A percentile compares a stretch with the other conserved stretches of the same genome.
Evolutionary conservation across 2,329 filamentous ascomycete genomes (phyloP).

Genomic region (Phyllosticta capitalensis): DNA sequence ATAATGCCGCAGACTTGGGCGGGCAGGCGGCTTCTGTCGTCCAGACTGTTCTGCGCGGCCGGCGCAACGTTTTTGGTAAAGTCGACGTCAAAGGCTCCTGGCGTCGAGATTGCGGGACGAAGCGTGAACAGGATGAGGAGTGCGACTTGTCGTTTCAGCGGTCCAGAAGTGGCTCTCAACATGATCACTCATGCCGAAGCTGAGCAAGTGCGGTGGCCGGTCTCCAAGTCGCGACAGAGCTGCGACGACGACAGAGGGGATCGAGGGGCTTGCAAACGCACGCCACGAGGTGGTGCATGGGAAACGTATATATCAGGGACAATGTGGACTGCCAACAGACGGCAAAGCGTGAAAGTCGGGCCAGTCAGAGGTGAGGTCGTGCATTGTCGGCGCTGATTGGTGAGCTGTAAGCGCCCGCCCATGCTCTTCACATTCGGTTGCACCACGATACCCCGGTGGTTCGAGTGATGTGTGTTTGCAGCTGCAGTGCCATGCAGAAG

Average conservation of each 20-base stretch:
- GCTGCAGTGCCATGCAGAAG: neutral
- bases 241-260: slow-evolving; percentile 5
- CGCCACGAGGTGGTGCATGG: slow-evolving; percentile 7
- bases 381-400: slow-evolving; percentile 4
- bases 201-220: neutral
- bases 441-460: slow-evolving; percentile 2
- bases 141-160: slow-evolving; percentile 3
- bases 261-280: neutral
- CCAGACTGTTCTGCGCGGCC: slow-evolving; percentile 20
- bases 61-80: slow-evolving; percentile 21
- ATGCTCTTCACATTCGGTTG: slow-evolving; percentile 4
- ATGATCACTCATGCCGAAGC: neutral
- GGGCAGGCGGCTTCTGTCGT: slow-evolving; percentile 52
- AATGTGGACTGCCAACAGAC: neutral
- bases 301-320: slow-evolving; percentile 7
- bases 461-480: neutral
- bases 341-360: slow-evolving; percentile 3
- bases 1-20: slow-evolving; percentile 76
- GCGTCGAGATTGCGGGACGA: neutral
- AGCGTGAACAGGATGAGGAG: neutral
- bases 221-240: slow-evolving; percentile 2
- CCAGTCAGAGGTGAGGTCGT: slow-evolving; percentile 4
- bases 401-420: slow-evolving; percentile 10
- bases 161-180: neutral
- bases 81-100: slow-evolving; percentile 12